These are phyloP conservation scores for Aspergillus taichungensis DNA, from an alignment of 495 filamentous ascomycete species.

Conservation along the genomic window DNA sequence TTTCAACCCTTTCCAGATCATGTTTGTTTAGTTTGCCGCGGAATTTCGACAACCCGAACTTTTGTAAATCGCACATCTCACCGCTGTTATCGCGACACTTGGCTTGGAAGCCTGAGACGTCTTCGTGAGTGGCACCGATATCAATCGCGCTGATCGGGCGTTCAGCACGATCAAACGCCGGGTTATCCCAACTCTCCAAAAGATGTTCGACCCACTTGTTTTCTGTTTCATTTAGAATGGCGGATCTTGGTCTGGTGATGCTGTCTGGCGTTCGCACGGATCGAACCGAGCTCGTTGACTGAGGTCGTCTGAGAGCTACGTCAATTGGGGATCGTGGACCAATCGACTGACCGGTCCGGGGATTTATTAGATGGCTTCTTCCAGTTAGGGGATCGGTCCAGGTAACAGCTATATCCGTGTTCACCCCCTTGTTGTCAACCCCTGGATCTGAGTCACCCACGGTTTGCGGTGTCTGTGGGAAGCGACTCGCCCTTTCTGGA, in stretches of 20 bases:
- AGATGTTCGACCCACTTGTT: slow-evolving; percentile 30
- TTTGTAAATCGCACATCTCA: slow-evolving; percentile 8
- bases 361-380: slow-evolving; percentile 47
- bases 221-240: slow-evolving; percentile 1
- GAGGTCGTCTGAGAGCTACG: slow-evolving; percentile 7
- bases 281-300: slow-evolving; percentile 12
- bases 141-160: slow-evolving; percentile 27
- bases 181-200: slow-evolving; percentile 50
- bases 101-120: background rate
- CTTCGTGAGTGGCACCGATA: background rate
- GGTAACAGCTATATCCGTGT: slow-evolving; percentile 32
- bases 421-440: background rate
- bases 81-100: slow-evolving; percentile 1
- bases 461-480: background rate
- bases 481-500: no score
- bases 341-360: slow-evolving; percentile 51
- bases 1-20: slow-evolving; percentile 49
- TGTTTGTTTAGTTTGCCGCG: slow-evolving; percentile 56
- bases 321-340: background rate
- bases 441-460: background rate
- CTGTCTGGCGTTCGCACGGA: background rate
- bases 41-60: slow-evolving; percentile 20
- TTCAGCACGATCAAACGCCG: slow-evolving; percentile 48
- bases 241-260: slow-evolving; percentile 11
- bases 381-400: slow-evolving; percentile 67